A percentile compares a stretch with the other conserved stretches of the same genome.
These are phyloP conservation scores for Brachypodium distachyon DNA, from an alignment of 202 grass and related monocot species.

Conservation along the genomic window DNA sequence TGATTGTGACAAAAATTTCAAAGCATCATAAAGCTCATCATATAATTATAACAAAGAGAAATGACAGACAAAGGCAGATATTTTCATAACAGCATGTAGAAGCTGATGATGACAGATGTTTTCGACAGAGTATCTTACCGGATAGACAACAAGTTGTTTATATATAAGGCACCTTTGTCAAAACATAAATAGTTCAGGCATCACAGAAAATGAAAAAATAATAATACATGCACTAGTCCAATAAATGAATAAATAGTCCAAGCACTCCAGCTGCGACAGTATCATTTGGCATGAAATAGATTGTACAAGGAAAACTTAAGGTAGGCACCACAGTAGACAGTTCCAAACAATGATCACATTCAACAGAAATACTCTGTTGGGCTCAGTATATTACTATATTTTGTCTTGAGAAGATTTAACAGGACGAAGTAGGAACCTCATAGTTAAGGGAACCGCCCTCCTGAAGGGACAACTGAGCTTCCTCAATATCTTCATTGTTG, in stretches of 20 bases:
- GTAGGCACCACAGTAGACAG: neutral
- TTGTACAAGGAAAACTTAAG: neutral
- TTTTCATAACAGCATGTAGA: neutral
- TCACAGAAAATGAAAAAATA: too few relatives aligned
- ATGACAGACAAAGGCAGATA: neutral
- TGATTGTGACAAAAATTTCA: neutral
- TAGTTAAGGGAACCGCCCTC: constrained; percentile 59
- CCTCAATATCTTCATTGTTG: constrained; percentile 23
- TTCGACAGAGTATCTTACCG: neutral
- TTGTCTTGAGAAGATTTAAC: neutral
- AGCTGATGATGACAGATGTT: too few relatives aligned
- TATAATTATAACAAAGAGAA: neutral
- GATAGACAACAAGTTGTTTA: neutral
- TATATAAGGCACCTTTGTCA: neutral
- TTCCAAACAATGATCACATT: neutral
- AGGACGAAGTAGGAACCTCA: constrained; percentile 41
- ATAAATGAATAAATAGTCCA: neutral
- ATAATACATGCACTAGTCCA: neutral
- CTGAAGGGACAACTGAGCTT: constrained; percentile 71
- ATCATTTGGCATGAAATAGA: neutral
- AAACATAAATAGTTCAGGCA: too few relatives aligned
- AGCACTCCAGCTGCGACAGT: neutral
- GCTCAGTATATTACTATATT: neutral
- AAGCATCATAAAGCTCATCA: neutral
- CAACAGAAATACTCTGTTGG: neutral